Evolutionary conservation across 345 rosid species (phyloP), one percentile per base, ranked within the genome.

Genomic region (Carallia pectinifolia): DNA sequence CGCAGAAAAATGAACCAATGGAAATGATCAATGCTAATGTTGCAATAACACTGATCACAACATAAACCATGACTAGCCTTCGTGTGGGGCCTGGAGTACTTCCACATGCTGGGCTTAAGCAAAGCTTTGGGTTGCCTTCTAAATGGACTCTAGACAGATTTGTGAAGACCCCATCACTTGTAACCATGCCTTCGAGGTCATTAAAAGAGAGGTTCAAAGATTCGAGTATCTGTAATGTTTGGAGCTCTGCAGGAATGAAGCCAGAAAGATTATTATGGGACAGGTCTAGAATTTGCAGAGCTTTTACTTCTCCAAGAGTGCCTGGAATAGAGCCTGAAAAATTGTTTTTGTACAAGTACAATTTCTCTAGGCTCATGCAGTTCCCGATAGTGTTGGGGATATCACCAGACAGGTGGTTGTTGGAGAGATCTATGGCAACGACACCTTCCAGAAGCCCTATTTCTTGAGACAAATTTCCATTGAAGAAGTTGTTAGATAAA

Each of bases 121-220:
- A 81, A 18, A 85, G 83, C 74, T 75, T 79, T 62, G 61, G 50
- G 36, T 75, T 75, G 2, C 73, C 78, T 48, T 62, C 53, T 12
- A 75, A 48, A 3, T 64, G 76, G 39, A 75, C 76, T 31, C 13
- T 67, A 34, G 82, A 74, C 47, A 44, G 66, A 76, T 82, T 73
- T 36, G 4, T 68, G 54, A 83, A 85, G 47, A 74, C 47, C 17
- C 82, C 84, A 9, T 48, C 70, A 4, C 18, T 71, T 6, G 86
- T 87, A 60, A 83, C 19, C 61, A 12, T 1, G 53, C 88, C 87
- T 69, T 87, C 81, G 1, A 87, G 83, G 48, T 80, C 61, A 56
- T 85, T 87, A 69, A 74, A 81, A 17, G 87, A 62, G 53, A 87
- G 81, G 78, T 87, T 87, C 74, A 87, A 74, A 52, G 62, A 77